These are phyloP conservation scores for Agastache rugosa DNA, from an alignment of 257 asterid genomes.

Conservation along the genomic window DNA sequence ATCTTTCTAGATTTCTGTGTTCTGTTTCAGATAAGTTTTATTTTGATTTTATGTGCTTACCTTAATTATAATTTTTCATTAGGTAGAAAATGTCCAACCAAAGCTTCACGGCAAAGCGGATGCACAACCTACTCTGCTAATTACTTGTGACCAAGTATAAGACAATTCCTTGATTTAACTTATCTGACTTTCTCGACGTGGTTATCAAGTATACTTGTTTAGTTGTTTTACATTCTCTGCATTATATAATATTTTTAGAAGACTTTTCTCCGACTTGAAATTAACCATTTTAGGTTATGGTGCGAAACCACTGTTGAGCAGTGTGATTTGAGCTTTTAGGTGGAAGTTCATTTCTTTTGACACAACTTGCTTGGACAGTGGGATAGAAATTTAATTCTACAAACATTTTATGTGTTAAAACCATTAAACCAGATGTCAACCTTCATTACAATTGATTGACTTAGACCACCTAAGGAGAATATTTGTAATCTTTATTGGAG, in stretches of 20 bases:
- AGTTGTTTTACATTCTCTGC: background rate
- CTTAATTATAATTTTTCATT: conserved; percentile 50
- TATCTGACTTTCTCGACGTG: conserved; percentile 36
- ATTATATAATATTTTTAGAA: background rate
- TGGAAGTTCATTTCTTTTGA: background rate
- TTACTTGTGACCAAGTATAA: conserved; percentile 96
- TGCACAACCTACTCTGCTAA: conserved; percentile 75
- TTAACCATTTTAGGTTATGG: conserved; percentile 6
- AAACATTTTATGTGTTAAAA: conserved; percentile 2
- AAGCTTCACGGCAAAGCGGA: conserved; percentile 66
- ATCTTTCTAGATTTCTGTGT: conserved; percentile 2
- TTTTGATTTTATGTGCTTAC: conserved; percentile 43
- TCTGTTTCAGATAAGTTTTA: conserved; percentile 33
- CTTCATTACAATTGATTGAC: background rate
- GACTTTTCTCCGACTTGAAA: background rate
- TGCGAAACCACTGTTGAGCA: background rate
- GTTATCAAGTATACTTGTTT: conserved; percentile 12
- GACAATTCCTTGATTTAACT: conserved; percentile 38
- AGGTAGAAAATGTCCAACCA: conserved; percentile 78
- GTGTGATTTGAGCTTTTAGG: background rate
- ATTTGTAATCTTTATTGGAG: background rate
- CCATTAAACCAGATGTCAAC: background rate
- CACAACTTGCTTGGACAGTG: background rate
- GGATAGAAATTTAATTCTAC: background rate
- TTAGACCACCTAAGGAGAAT: background rate